These are phyloP conservation scores for Medicago lupulina DNA, from an alignment of 306 rosid genomes.

Conservation along the genomic window DNA sequence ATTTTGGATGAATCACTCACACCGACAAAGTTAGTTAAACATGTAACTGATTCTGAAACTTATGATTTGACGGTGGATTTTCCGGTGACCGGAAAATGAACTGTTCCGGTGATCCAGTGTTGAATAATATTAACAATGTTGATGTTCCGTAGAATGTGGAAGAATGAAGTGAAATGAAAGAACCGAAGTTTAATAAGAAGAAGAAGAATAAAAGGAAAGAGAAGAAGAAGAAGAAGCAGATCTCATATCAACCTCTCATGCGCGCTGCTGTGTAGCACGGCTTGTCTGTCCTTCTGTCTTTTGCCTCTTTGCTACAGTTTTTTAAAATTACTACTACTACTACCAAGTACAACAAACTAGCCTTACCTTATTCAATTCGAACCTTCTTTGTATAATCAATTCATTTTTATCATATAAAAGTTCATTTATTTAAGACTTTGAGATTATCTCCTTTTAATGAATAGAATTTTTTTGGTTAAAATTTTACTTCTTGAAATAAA, in stretches of 20 bases:
- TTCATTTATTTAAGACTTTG: too few species aligned
- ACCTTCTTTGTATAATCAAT: conserved; percentile 46
- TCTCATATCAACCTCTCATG: conserved; percentile 8
- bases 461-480: too few species aligned
- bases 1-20: conserved; percentile 42
- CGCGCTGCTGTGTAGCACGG: not conserved
- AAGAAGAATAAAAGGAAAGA: not conserved
- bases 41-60: conserved; percentile 38
- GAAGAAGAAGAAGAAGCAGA: conserved; percentile 39
- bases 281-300: conserved; percentile 22
- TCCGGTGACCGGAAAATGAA: conserved; percentile 34
- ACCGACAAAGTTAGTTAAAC: conserved; percentile 21
- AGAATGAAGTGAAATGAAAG: not conserved
- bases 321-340: conserved; percentile 27
- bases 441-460: too few species aligned
- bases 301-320: conserved; percentile 35
- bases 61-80: conserved; percentile 1
- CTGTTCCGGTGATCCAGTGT: conserved; percentile 24
- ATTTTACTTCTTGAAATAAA: too few species aligned
- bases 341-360: conserved; percentile 6
- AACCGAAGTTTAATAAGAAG: too few species aligned
- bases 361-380: conserved; percentile 42
- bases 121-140: conserved; percentile 6
- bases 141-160: not conserved
- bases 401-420: not conserved